A percentile compares a stretch with the other conserved stretches of the same genome.
Evolutionary conservation across 345 rosid genomes (phyloP).

Genomic region (Abelmoschus esculentus): DNA sequence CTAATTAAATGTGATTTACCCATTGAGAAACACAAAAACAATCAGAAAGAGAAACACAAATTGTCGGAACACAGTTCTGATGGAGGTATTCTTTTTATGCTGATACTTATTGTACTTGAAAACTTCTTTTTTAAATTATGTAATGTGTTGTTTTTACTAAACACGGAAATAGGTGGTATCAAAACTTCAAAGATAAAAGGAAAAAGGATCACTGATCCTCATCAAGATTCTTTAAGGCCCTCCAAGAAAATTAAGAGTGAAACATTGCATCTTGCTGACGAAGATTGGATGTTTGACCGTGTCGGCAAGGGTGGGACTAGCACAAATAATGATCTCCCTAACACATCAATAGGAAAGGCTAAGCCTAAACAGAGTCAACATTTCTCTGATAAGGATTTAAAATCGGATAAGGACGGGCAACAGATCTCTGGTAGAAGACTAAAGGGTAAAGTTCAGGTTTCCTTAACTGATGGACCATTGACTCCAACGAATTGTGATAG

Average conservation of each 20-base stretch:
- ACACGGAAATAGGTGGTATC: slow-evolving; percentile 41
- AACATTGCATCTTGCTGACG: slow-evolving; percentile 33
- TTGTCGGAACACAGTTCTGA: slow-evolving; percentile 37
- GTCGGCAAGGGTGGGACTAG: slow-evolving; percentile 19
- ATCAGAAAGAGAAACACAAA: slow-evolving; percentile 58
- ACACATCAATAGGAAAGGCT: slow-evolving; percentile 4
- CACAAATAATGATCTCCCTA: too few species aligned
- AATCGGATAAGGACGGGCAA: slow-evolving; percentile 28
- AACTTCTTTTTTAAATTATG: slow-evolving; percentile 7
- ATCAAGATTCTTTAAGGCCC: slow-evolving; percentile 40
- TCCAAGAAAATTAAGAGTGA: slow-evolving; percentile 56
- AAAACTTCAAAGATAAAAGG: slow-evolving; percentile 50
- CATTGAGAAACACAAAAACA: slow-evolving; percentile 41
- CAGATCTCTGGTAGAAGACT: slow-evolving; percentile 35
- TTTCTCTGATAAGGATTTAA: slow-evolving; percentile 32
- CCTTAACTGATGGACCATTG: slow-evolving; percentile 36
- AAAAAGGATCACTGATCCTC: slow-evolving; percentile 44
- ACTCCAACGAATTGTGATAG: slow-evolving; percentile 36
- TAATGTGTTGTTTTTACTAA: slow-evolving; percentile 15
- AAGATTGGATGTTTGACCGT: slow-evolving; percentile 41
- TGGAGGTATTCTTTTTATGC: slow-evolving; percentile 55
- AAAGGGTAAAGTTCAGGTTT: slow-evolving; percentile 31
- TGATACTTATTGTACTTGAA: slow-evolving; percentile 8
- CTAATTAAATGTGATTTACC: slow-evolving; percentile 32
- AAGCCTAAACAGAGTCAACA: slow-evolving; percentile 29